Evolutionary conservation across 495 filamentous ascomycete species (phyloP).

Genomic region (Penicillium malachiteum): DNA sequence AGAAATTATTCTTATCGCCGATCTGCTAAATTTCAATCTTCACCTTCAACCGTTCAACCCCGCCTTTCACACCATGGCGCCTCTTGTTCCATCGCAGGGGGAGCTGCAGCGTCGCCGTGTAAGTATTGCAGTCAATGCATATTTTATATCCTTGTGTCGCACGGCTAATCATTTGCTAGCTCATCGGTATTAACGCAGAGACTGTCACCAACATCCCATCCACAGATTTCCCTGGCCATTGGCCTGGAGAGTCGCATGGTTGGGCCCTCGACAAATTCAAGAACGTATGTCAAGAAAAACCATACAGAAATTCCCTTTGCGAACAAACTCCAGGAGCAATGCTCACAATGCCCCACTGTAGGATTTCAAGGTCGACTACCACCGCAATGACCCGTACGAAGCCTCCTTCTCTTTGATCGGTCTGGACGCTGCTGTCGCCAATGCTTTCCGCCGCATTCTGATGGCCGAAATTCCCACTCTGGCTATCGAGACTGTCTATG

Average conservation of each 20-base stretch:
- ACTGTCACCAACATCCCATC: conserved; percentile 84
- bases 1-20: conserved; percentile 40
- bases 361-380: conserved; percentile 74
- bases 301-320: neutral
- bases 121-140: conserved; percentile 4
- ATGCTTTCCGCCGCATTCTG: conserved; percentile 96
- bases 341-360: conserved; percentile 28
- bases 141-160: neutral
- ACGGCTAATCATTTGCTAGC: conserved; percentile 45
- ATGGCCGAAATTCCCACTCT: conserved; percentile 92
- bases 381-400: conserved; percentile 72
- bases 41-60: conserved; percentile 11
- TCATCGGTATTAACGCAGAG: conserved; percentile 81
- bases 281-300: conserved; percentile 41
- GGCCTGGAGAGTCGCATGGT: conserved; percentile 82
- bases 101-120: conserved; percentile 54
- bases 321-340: neutral
- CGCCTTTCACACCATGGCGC: conserved; percentile 42
- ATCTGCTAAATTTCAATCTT: conserved; percentile 35
- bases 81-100: conserved; percentile 45
- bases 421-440: conserved; percentile 88
- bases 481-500: conserved; percentile 88
- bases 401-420: conserved; percentile 87
- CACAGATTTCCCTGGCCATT: conserved; percentile 88
- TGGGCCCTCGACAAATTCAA: conserved; percentile 81